A percentile compares a stretch with the other conserved stretches of the same genome.
phyloP scores from a whole-genome alignment of 83 land plant species.

The Thuja plicata region DNA sequence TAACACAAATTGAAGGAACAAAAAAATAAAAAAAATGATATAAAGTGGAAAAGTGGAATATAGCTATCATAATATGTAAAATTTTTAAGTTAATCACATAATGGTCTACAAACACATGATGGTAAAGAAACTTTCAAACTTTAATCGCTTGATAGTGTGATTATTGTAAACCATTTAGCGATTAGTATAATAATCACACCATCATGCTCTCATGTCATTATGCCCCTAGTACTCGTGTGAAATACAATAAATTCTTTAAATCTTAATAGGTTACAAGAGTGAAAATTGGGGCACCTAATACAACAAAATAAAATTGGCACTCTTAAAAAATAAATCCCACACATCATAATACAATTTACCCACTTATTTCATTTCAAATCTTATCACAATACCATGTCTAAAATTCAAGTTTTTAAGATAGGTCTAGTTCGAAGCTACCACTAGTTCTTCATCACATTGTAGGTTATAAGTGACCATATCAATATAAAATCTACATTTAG shows the following conservation, averaged over 20 bases:
- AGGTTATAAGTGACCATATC: background rate
- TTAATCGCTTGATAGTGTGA: too few species aligned
- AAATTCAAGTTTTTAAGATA: background rate
- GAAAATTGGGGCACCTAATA: background rate
- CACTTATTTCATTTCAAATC: background rate
- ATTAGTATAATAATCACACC: too few species aligned
- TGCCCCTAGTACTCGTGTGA: too few species aligned
- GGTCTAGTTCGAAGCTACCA: background rate
- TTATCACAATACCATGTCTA: background rate
- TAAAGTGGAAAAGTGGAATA: background rate
- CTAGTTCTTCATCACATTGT: background rate
- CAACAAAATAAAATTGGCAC: too few species aligned
- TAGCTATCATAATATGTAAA: background rate
- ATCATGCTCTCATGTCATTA: too few species aligned
- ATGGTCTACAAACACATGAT: too few species aligned
- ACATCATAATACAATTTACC: background rate
- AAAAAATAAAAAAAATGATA: background rate
- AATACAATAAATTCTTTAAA: too few species aligned
- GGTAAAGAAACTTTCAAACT: too few species aligned
- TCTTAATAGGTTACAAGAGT: too few species aligned
- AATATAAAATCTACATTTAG: background rate
- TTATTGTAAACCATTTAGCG: too few species aligned
- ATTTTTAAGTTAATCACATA: too few species aligned
- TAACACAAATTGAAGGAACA: background rate
- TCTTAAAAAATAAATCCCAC: too few species aligned